Base-by-base conservation (phyloP, 2,329 filamentous ascomycete genomes). In the Gliomastix tumulicola region DNA sequence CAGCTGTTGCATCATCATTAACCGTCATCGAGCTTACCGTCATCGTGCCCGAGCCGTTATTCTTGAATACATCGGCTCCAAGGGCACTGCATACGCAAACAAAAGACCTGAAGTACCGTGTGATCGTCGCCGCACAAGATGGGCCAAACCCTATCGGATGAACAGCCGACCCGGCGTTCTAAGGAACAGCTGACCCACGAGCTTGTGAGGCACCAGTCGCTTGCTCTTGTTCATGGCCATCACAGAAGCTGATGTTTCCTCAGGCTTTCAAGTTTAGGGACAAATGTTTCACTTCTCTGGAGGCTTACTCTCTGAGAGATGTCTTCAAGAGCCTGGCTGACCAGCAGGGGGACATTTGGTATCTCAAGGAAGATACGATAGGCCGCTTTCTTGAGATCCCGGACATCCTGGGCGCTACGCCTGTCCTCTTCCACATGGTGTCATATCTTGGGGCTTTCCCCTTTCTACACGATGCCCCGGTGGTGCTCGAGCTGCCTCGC, bases 371-470 rank as follows among this genome's bases (percentile, higher is more conserved):
- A 51, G 74, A 82, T 35, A 86, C 82, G 10, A 62, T 88, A 45
- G 74, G 78, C 41, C 74, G 80, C 22, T 88, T 84, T 54, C 73
- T 88, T 31, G 81, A 84, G 57, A 70, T 88, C 16, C 84, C 84
- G 4, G 82, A 87, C 51, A 70, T 80, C 19, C 62, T 88, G 19
- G 72, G 69, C 35, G 81, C 75, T 7, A 82, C 81, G 5, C 71
- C 80, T 3, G 71, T 88, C 30, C 51, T 88, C 32, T 87, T 84
- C 50, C 80, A 84, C 49, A 82, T 86, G 69, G 56, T 81, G 3
- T 81, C 79, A 5, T 84, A 81, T 46, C 65, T 87, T 2, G 84
- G 79, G 21, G 79, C 83, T 1, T 88, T 88, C 41, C 84, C 84
- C 0, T 87, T 87, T 44, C 66, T 84, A 3, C 70, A 75, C 36